These are phyloP conservation scores for Jatropha multifida DNA, from an alignment of 441 rosid species.

Conservation along the genomic window DNA sequence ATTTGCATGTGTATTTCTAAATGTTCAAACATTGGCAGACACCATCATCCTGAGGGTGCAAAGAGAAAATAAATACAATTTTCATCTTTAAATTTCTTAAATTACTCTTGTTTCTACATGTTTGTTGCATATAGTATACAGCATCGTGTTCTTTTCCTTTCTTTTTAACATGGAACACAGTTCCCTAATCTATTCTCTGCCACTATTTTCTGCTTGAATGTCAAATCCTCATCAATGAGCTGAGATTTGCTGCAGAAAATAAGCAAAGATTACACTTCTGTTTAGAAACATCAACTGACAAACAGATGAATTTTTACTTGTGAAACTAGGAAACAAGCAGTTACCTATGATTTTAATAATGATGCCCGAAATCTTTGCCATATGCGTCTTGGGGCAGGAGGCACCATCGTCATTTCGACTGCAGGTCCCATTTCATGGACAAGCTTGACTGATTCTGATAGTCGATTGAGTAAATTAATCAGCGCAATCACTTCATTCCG, in stretches of 20 bases:
- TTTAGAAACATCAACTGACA: not conserved
- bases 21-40: no score
- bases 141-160: no score
- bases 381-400: not conserved
- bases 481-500: slow-evolving; percentile 85
- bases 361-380: slow-evolving; percentile 21
- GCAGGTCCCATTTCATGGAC: slow-evolving; percentile 65
- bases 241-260: slow-evolving; percentile 6
- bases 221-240: not conserved
- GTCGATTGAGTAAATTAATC: slow-evolving; percentile 68
- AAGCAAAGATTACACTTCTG: not conserved
- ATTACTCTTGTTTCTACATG: slow-evolving; percentile 6
- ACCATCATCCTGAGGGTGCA: no score
- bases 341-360: slow-evolving; percentile 19
- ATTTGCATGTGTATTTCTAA: no score
- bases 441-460: slow-evolving; percentile 70
- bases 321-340: not conserved
- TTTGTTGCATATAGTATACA: slow-evolving; percentile 1
- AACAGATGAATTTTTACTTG: not conserved
- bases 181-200: slow-evolving; percentile 4
- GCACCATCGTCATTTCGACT: slow-evolving; percentile 45
- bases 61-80: no score
- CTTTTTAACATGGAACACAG: not conserved
- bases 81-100: not conserved
- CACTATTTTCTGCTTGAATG: not conserved